Base-by-base conservation (phyloP, 1,284 basidiomycete genomes). In the Caloboletus firmus region DNA sequence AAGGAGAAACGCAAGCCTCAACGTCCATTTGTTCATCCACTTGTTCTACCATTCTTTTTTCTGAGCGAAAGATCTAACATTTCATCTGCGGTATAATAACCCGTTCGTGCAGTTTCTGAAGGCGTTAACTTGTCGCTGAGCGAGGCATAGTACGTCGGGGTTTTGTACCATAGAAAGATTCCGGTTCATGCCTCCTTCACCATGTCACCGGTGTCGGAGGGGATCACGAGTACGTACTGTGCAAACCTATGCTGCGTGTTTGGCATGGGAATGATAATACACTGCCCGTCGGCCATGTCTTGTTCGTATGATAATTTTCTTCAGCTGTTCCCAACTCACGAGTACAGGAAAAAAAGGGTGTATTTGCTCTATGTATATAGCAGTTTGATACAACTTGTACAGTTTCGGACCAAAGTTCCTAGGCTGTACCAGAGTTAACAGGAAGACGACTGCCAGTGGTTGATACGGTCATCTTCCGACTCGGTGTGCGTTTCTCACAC, bases 211-310 rank as follows among this genome's bases (percentile, higher is more conserved):
- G 31, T 30, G 20, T 31, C 10, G 18, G 20, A 31, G n/a, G 24
- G 30, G 18, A 18, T 42, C 7, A 11, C 15, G 17, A 28, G n/a
- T n/a, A n/a, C n/a, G 34, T 41, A 42, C 28, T 36, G 34, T 54
- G 32, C 20, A 35, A 5, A 30, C 22, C 28, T n/a, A n/a, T 58
- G 30, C 35, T 35, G 51, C 17, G 20, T 35, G 31, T 2, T 30
- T 51, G 17, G 51, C 43, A 34, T n/a, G 18, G 42, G n/a, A 39
- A 51, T 28, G 47, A 49, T 49, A 31, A 49, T 49, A 12, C 44
- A 32, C 28, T 17, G n/a, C 20, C 22, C 12, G 12, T 37, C 10
- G 20, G 8, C 7, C 18, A 2, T 13, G 20, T 18, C 17, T n/a
- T 22, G 30, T 34, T 45, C n/a, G 17, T 8, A 11, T 18, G 18